Conservation (phyloP, 176 grass and related monocot genomes). For the Carex myosuroides region DNA sequence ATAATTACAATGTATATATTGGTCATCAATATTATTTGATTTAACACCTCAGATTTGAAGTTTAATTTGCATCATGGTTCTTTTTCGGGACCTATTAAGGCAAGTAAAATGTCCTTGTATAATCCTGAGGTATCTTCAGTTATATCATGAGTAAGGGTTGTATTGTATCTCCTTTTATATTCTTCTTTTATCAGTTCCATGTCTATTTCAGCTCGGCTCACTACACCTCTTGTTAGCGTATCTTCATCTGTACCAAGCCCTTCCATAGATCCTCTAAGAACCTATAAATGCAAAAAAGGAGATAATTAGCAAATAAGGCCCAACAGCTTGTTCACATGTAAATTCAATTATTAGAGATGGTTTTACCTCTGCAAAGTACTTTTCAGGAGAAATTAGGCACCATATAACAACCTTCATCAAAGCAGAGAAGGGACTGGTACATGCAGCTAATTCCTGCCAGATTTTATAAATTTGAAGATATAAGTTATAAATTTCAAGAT, state of each 20-base stretch:
- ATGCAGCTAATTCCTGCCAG: constrained; percentile 6
- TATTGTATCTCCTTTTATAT: constrained; percentile 53
- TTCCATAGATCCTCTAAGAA: constrained; percentile 58
- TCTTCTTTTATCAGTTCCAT: constrained; percentile 72
- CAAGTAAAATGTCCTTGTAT: constrained; percentile 57
- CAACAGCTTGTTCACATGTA: background rate
- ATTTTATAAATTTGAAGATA: background rate
- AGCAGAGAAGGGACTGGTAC: constrained; percentile 28
- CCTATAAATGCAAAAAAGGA: constrained; percentile 24
- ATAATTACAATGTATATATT: background rate
- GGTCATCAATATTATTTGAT: background rate
- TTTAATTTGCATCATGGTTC: constrained; percentile 6
- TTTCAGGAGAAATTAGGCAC: constrained; percentile 78
- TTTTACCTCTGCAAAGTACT: constrained; percentile 72
- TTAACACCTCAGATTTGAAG: background rate
- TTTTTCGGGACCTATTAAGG: constrained; percentile 53
- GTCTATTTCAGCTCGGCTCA: constrained; percentile 65
- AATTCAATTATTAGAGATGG: background rate
- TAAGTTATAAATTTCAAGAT: background rate
- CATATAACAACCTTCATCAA: constrained; percentile 54
- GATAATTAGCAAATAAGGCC: background rate
- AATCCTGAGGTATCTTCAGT: constrained; percentile 51
- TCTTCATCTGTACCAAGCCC: constrained; percentile 74
- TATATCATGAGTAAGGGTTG: constrained; percentile 48
- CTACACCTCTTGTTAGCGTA: constrained; percentile 55